phyloP scores from a whole-genome alignment of 495 filamentous ascomycete genomes.

The Neurospora sp. region DNA sequence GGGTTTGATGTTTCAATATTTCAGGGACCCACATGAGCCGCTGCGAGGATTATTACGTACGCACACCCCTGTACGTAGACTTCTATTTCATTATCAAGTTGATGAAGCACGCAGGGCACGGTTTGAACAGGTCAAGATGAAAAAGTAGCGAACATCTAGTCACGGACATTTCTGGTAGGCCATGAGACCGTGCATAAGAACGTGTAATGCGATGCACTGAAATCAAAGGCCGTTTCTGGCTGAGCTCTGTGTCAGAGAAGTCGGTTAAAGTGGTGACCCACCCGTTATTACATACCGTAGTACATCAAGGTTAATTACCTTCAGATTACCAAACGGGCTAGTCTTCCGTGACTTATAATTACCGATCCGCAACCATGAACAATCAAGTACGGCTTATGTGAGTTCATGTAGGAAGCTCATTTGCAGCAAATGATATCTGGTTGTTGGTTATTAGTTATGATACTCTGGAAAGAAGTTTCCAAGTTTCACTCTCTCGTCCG shows the following conservation, averaged over 20 bases:
- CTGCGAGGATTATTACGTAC: not conserved
- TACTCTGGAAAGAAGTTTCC: not conserved
- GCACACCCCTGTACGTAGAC: not conserved
- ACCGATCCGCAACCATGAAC: conserved; percentile 4
- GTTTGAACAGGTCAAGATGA: not conserved
- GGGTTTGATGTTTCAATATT: not conserved
- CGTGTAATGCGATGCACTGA: not conserved
- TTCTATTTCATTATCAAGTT: not conserved
- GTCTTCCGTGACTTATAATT: conserved; percentile 19
- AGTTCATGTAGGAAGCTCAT: not conserved
- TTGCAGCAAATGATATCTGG: not conserved
- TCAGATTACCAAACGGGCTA: conserved; percentile 15
- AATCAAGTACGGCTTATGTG: not conserved
- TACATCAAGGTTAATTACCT: conserved; percentile 18
- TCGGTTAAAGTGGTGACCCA: conserved; percentile 18
- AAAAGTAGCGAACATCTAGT: not conserved
- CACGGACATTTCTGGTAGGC: not conserved
- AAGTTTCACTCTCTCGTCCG: not conserved
- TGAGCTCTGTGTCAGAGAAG: not conserved
- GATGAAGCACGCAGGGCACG: not conserved
- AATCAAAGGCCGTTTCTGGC: not conserved
- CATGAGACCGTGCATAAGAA: not conserved
- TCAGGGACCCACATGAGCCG: not conserved
- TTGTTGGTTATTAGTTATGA: not conserved
- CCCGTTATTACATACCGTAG: conserved; percentile 15